These are phyloP conservation scores for Podila clonocystis DNA, from an alignment of 192 early-diverging fungal genomes.

Conservation along the genomic window DNA sequence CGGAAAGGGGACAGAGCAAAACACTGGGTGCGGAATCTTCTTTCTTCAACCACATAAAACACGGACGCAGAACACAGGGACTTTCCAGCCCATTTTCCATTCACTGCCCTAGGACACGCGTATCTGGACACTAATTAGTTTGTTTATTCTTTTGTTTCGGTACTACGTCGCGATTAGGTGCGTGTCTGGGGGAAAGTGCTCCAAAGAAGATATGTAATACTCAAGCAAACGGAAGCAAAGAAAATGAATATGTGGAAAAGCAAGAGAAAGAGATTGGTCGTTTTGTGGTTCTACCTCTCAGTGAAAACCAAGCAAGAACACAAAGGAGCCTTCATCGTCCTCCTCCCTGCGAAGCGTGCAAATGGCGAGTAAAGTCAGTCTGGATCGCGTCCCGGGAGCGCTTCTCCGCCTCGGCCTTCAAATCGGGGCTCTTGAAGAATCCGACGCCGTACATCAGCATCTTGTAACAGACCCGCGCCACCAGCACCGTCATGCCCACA, in stretches of 20 bases:
- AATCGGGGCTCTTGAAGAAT: slow-evolving; percentile 70
- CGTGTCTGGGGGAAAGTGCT: too few relatives aligned
- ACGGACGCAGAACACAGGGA: too few relatives aligned
- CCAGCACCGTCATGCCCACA: slow-evolving; percentile 56
- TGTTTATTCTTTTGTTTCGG: too few relatives aligned
- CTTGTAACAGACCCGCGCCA: slow-evolving; percentile 43
- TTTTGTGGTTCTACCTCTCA: neutral
- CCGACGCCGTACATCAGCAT: slow-evolving; percentile 58
- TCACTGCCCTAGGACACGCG: too few relatives aligned
- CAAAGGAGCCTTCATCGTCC: neutral
- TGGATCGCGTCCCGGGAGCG: neutral
- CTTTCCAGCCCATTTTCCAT: too few relatives aligned
- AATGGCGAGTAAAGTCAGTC: neutral
- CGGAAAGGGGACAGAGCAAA: too few relatives aligned
- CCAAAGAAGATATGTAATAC: neutral
- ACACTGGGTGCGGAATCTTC: too few relatives aligned
- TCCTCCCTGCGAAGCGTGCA: neutral
- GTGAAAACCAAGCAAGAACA: neutral
- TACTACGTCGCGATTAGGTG: too few relatives aligned
- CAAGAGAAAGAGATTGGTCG: neutral
- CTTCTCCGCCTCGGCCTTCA: neutral
- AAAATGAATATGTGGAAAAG: neutral
- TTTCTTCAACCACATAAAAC: too few relatives aligned
- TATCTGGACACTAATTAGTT: too few relatives aligned
- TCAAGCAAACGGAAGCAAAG: neutral